Evolutionary conservation across 805 yeast genomes (phyloP), one percentile per base, ranked within the genome.

Genomic region (Scheffersomyces amazonensis): DNA sequence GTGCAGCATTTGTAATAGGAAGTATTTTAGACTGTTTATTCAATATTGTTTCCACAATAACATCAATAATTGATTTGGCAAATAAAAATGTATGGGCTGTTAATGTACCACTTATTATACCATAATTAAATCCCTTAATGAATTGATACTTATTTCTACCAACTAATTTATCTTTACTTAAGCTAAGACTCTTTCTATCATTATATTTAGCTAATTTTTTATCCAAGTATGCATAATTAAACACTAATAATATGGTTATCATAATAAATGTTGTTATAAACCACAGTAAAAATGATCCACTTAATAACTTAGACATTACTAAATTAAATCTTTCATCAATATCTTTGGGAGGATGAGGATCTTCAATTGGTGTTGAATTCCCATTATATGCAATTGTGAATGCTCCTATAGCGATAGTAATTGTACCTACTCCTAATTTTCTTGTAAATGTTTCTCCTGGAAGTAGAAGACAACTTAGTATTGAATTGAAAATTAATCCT

Each of bases 1-100:
- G 66, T 5, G 62, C 52, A n/a, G 58, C 40, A 42, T 63, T 60
- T 8, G 33, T 38, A 3, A 49, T 28, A 4, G 55, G 42, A 13
- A 52, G 44, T 16, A 32, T 35, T 10, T 47, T 27, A 13, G 39
- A 43, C 22, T 56, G 53, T 56, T 60, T 34, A 48, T 54, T 44
- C 46, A 58, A 29, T 65, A 62, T 22, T 70, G 75, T 41, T 62
- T 69, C 63, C 2, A 83, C 57, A 2, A 83, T 51, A 10, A 86
- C 76, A 50, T 86, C 95, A 16, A 88, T 84, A 0, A 86, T 75
- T 0, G 89, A 78, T 59, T 88, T 88, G n/a, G 96, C 96, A 60
- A 87, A 72, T 40, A 89, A 69, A 35, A 89, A 71, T 2, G 96
- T 85, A 54, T 87, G 95, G 0, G 96, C 96, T 0, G 95, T 84